Conservation (phyloP, 2,329 filamentous ascomycete species). For the Penicillium italicum region DNA sequence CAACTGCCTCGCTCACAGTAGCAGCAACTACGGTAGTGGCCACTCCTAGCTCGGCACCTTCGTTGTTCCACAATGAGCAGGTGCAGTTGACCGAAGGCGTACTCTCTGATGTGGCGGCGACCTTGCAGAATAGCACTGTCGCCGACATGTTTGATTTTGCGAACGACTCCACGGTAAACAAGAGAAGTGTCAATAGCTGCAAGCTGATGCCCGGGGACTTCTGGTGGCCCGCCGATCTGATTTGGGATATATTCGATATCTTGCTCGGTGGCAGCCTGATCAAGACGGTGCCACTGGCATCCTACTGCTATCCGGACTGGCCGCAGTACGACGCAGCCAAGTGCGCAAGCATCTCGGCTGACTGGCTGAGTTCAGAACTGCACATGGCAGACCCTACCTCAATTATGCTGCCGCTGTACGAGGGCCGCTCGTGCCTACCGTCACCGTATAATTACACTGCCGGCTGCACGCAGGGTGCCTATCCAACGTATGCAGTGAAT, state of each 20-base stretch:
- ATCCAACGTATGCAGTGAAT: slow-evolving; percentile 33
- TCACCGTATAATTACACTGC: slow-evolving; percentile 11
- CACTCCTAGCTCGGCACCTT: background rate
- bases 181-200: slow-evolving; percentile 40
- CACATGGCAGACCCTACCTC: slow-evolving; percentile 18
- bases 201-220: slow-evolving; percentile 23
- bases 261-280: slow-evolving; percentile 35
- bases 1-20: slow-evolving; percentile 2
- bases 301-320: slow-evolving; percentile 35
- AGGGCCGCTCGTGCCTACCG: slow-evolving; percentile 22
- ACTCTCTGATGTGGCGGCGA: slow-evolving; percentile 31
- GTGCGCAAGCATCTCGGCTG: slow-evolving; percentile 27
- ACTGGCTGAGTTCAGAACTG: slow-evolving; percentile 26
- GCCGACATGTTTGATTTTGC: slow-evolving; percentile 37
- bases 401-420: slow-evolving; percentile 21
- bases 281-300: slow-evolving; percentile 33
- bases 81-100: slow-evolving; percentile 38
- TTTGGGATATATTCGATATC: slow-evolving; percentile 34
- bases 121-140: slow-evolving; percentile 26
- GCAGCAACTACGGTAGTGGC: slow-evolving; percentile 7
- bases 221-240: slow-evolving; percentile 15
- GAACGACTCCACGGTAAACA: background rate
- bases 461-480: slow-evolving; percentile 26
- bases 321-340: slow-evolving; percentile 30
- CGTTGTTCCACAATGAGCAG: slow-evolving; percentile 19